Base-by-base conservation (phyloP, 371 early-diverging fungal species). In the Capniomyces stellatus region DNA sequence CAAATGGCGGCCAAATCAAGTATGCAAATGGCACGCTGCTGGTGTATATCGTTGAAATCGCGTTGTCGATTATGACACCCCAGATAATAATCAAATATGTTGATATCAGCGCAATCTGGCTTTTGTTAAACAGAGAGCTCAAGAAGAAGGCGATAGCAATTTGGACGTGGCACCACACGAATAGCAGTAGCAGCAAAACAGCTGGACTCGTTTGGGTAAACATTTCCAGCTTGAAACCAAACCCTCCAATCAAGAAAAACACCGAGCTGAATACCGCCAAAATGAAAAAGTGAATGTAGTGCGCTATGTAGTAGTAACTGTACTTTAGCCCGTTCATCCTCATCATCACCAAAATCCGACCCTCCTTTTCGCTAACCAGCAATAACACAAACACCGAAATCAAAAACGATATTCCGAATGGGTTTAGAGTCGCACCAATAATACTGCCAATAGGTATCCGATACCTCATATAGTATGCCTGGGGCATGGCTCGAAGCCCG, bases 1-100 rank as follows among this genome's bases (percentile, higher is more conserved):
- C 82, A 62, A 83, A 82, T 2, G 79, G 78, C 1, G 83, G 81
- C 82, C 83, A 85, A 51, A 79, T 54, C 64, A 74, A 75, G 63
- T 73, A 77, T 1, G 66, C 73, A 18, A 61, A 29, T n/a, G 25
- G 77, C 59, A 30, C 58, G 58, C 1, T 51, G 35, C 43, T 58
- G 51, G 22, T 54, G 50, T 61, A 73, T 42, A 79, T 60, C 2
- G 24, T 21, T 42, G 63, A 69, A 12, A 71, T 56, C 15, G 73
- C 76, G 1, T 75, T 49, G 31, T 75, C 69, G 43, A 78, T 61
- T 31, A 81, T 72, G 43, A 80, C 76, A 28, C 71, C 64, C 53
- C 75, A 64, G 28, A 82, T 69, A 4, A 82, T 78, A 29, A 81
- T 50, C 51, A 79, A 51, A 64, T 81, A 82, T 2, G 72, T 64